phyloP scores from a whole-genome alignment of 768 basidiomycete genomes.

The Lyophyllum semitale region DNA sequence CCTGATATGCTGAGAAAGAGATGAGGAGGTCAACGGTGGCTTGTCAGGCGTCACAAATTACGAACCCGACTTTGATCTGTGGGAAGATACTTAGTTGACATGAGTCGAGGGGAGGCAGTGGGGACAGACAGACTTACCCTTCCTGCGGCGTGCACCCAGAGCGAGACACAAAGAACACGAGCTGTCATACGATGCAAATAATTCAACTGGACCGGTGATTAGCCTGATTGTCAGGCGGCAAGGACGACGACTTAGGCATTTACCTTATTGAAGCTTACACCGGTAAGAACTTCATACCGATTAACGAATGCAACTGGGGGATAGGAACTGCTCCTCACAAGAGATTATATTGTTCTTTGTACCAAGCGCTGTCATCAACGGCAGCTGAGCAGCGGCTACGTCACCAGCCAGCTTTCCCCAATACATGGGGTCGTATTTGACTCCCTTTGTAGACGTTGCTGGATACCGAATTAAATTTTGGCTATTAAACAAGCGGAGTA shows the following conservation, averaged over 20 bases:
- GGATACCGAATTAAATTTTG: neutral
- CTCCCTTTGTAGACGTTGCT: slow-evolving; percentile 35
- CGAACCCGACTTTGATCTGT: slow-evolving; percentile 22
- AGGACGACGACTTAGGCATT: neutral
- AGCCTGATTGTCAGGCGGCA: neutral
- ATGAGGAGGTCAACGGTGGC: neutral
- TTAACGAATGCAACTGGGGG: neutral
- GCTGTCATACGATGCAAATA: slow-evolving; percentile 50
- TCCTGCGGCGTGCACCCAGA: slow-evolving; percentile 50
- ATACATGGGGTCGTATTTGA: slow-evolving; percentile 36
- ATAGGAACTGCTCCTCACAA: slow-evolving; percentile 22
- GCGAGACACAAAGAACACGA: slow-evolving; percentile 44
- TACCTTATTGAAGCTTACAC: slow-evolving; percentile 49
- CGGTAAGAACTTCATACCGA: slow-evolving; percentile 46
- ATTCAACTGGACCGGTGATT: slow-evolving; percentile 34
- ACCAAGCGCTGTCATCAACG: slow-evolving; percentile 58
- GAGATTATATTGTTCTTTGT: slow-evolving; percentile 54
- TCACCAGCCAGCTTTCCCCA: slow-evolving; percentile 42
- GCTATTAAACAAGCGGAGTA: neutral
- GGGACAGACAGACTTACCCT: slow-evolving; percentile 38
- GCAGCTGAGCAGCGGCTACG: slow-evolving; percentile 50
- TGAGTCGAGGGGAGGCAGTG: neutral
- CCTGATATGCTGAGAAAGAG: slow-evolving; percentile 8
- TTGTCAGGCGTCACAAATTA: neutral
- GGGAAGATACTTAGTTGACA: neutral